Evolutionary conservation across 176 grass and related monocot species (phyloP).

Genomic region (Phyllostachys edulis): DNA sequence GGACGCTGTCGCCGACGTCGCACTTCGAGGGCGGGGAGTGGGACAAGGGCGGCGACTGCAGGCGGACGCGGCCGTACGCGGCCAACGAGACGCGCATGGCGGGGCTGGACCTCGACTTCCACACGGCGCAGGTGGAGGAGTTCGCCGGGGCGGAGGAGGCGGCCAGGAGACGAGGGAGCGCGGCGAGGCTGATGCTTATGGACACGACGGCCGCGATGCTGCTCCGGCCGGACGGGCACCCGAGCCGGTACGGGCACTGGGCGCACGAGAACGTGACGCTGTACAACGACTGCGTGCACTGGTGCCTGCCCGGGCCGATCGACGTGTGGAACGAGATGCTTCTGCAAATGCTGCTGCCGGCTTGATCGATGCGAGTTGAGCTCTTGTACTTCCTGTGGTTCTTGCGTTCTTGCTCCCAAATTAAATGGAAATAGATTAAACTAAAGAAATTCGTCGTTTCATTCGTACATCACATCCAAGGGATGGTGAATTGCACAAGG

Average conservation of each 20-base stretch:
- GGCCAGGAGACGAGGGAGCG: not conserved
- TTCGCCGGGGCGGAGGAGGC: conserved; percentile 20
- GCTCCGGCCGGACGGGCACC: conserved; percentile 69
- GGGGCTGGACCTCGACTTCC: conserved; percentile 39
- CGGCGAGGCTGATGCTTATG: conserved; percentile 39
- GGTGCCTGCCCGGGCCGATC: conserved; percentile 63
- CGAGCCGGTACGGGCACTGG: conserved; percentile 59
- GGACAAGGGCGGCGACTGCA: conserved; percentile 67
- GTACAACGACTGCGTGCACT: conserved; percentile 63
- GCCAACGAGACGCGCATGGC: conserved; percentile 33
- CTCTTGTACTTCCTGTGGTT: not conserved
- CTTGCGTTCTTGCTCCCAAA: not conserved
- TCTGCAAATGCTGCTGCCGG: conserved; percentile 33
- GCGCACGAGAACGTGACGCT: conserved; percentile 43
- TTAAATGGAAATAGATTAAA: not conserved
- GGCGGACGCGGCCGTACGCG: conserved; percentile 33
- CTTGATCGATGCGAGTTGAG: not conserved
- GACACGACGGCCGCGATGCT: conserved; percentile 48
- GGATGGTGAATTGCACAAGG: too few species aligned
- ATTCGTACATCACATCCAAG: not conserved
- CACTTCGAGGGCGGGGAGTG: conserved; percentile 81
- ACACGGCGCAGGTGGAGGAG: conserved; percentile 58
- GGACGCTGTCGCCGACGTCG: conserved; percentile 57
- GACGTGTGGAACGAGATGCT: conserved; percentile 64
- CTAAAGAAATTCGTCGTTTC: not conserved